These are phyloP conservation scores for Nicotiana tomentosiformis DNA, from an alignment of 257 asterid genomes.

Conservation along the genomic window DNA sequence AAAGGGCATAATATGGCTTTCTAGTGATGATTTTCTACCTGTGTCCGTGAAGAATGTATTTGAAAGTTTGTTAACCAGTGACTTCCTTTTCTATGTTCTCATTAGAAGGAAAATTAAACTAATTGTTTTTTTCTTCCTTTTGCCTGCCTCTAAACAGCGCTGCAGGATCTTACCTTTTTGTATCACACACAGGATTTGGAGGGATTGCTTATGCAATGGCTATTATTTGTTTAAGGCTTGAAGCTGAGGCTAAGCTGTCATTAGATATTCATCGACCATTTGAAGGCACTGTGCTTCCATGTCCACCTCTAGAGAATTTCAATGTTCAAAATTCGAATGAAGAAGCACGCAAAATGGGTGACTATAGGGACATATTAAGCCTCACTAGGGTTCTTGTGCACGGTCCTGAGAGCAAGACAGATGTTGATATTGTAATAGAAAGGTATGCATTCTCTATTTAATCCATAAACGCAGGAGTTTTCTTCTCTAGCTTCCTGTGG, in stretches of 20 bases:
- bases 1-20: background rate
- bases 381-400: conserved; percentile 86
- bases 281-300: conserved; percentile 29
- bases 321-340: conserved; percentile 39
- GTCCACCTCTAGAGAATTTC: conserved; percentile 26
- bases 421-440: conserved; percentile 65
- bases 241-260: conserved; percentile 49
- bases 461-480: background rate
- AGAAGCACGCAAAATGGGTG: conserved; percentile 70
- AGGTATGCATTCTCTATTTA: conserved; percentile 35
- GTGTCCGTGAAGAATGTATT: background rate
- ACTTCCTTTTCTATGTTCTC: background rate
- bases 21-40: background rate
- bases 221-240: conserved; percentile 74
- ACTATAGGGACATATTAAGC: conserved; percentile 89
- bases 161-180: conserved; percentile 92
- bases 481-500: background rate
- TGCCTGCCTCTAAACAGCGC: conserved; percentile 40
- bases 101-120: conserved; percentile 22
- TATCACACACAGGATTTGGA: conserved; percentile 98
- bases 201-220: conserved; percentile 99
- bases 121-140: conserved; percentile 16
- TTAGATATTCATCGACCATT: conserved; percentile 31
- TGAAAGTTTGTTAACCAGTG: background rate
- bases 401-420: conserved; percentile 97